phyloP scores from a whole-genome alignment of 2,329 filamentous ascomycete genomes.

The Parastagonospora avenae region DNA sequence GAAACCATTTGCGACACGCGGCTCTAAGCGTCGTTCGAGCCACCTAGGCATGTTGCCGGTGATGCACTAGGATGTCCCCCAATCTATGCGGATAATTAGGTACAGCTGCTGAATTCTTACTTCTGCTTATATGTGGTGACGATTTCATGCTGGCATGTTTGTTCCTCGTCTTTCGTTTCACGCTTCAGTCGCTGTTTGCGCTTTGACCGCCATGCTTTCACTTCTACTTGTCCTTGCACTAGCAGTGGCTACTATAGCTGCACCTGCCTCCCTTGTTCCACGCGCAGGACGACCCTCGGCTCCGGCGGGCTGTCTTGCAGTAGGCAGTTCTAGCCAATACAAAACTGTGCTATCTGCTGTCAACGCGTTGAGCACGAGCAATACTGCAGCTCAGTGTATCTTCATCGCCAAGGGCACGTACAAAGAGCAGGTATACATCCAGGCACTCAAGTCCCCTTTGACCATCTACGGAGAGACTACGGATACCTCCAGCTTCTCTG shows the following conservation, averaged over 20 bases:
- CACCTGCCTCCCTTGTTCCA: conserved; percentile 20
- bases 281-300: conserved; percentile 49
- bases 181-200: background rate
- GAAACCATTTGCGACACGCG: background rate
- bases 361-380: conserved; percentile 60
- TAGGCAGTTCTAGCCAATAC: conserved; percentile 52
- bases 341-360: conserved; percentile 62
- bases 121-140: conserved; percentile 3
- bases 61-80: background rate
- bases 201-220: conserved; percentile 18
- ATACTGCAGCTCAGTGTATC: conserved; percentile 60
- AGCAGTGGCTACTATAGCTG: conserved; percentile 24
- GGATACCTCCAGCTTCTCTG: conserved; percentile 53
- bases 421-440: conserved; percentile 64
- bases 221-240: conserved; percentile 29
- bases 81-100: conserved; percentile 14
- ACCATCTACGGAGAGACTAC: conserved; percentile 66
- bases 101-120: conserved; percentile 1
- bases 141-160: background rate
- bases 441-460: conserved; percentile 54
- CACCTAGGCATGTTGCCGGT: background rate
- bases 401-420: conserved; percentile 68
- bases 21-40: background rate
- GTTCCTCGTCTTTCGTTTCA: background rate
- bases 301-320: conserved; percentile 59